A percentile compares a stretch with the other conserved stretches of the same genome.
phyloP scores from a whole-genome alignment of 345 rosid species.

The Bruguiera sexangula region DNA sequence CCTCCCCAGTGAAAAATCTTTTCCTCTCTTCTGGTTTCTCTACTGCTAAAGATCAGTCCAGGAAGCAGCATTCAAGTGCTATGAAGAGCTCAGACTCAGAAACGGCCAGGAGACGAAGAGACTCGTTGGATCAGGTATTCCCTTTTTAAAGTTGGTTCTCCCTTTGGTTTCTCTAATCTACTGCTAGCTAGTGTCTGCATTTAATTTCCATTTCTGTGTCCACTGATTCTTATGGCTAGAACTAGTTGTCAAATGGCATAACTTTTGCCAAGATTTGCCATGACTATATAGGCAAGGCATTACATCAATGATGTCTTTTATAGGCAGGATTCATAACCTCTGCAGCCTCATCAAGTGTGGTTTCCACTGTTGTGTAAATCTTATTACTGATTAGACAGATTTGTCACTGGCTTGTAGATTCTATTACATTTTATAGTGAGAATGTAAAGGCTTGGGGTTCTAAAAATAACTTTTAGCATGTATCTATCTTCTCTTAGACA shows the following conservation, averaged over 20 bases:
- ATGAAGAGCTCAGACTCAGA: conserved; percentile 62
- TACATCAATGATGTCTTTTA: too few species aligned
- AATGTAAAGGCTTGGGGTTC: too few species aligned
- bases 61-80: conserved; percentile 55
- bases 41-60: conserved; percentile 51
- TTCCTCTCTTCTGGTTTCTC: conserved; percentile 53
- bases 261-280: too few species aligned
- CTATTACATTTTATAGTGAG: too few species aligned
- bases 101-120: conserved; percentile 83
- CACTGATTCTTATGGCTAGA: neutral
- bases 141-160: neutral
- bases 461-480: too few species aligned
- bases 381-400: too few species aligned
- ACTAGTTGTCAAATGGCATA: neutral
- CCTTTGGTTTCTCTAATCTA: neutral
- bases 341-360: too few species aligned
- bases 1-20: conserved; percentile 40
- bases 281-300: too few species aligned
- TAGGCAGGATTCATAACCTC: too few species aligned
- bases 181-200: neutral
- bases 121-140: conserved; percentile 68
- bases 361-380: too few species aligned
- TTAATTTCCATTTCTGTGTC: neutral
- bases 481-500: too few species aligned
- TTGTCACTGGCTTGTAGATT: too few species aligned